Conservation (phyloP, 805 yeast species). For the Candida ascalaphidarum region DNA sequence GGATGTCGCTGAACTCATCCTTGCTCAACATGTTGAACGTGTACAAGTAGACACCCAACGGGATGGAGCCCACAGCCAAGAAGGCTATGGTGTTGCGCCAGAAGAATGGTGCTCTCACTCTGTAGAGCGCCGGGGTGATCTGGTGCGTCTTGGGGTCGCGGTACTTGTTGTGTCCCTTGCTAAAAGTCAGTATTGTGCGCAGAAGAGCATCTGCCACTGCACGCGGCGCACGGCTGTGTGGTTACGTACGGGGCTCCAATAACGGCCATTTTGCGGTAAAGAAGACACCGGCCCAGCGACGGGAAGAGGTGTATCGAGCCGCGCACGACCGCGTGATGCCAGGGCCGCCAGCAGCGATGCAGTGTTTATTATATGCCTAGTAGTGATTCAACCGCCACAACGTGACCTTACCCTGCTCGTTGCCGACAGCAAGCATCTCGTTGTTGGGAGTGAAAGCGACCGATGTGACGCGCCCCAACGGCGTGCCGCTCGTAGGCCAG, state of each 20-base stretch:
- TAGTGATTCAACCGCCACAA: slow-evolving; percentile 86
- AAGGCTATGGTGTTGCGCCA: slow-evolving; percentile 65
- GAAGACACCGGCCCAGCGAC: too few relatives aligned
- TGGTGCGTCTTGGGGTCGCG: slow-evolving; percentile 63
- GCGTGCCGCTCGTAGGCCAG: slow-evolving; percentile 98
- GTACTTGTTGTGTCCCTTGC: slow-evolving; percentile 36
- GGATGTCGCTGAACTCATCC: slow-evolving; percentile 87
- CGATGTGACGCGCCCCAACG: slow-evolving; percentile 86
- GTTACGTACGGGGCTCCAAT: slow-evolving; percentile 22
- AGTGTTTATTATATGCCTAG: too few relatives aligned
- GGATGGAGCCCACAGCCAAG: slow-evolving; percentile 49
- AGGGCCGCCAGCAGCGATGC: too few relatives aligned
- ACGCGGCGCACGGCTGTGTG: too few relatives aligned
- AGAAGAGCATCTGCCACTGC: neutral
- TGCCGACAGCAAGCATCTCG: slow-evolving; percentile 83
- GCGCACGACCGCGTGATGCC: too few relatives aligned
- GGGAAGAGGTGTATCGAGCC: too few relatives aligned
- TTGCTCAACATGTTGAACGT: slow-evolving; percentile 58
- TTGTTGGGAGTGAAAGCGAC: slow-evolving; percentile 72
- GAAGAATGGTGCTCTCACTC: slow-evolving; percentile 86
- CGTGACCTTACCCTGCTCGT: slow-evolving; percentile 84
- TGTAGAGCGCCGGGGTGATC: slow-evolving; percentile 88
- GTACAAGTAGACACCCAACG: slow-evolving; percentile 56
- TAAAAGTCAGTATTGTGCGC: slow-evolving; percentile 11
- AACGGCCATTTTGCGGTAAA: slow-evolving; percentile 22